Evolutionary conservation across 306 rosid genomes (phyloP).

Genomic region (Glycine latifolia): DNA sequence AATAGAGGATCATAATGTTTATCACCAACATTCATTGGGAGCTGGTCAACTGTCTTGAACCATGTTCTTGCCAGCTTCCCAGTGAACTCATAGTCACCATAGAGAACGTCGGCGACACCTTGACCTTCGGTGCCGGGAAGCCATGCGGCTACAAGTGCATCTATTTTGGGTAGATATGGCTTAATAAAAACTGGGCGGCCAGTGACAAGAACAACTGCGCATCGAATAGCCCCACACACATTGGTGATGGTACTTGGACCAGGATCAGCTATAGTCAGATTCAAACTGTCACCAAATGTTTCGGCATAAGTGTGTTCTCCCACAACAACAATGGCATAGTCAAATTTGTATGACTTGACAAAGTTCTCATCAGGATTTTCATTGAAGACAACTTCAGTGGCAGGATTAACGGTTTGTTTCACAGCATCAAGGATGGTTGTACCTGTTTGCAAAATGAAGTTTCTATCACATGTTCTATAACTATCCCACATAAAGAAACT

Average conservation of each 20-base stretch:
- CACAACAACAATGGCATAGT: constrained; percentile 76
- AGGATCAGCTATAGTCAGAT: constrained; percentile 73
- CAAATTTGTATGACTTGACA: constrained; percentile 69
- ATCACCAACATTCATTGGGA: constrained; percentile 57
- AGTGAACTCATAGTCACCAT: constrained; percentile 45
- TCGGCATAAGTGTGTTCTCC: constrained; percentile 95
- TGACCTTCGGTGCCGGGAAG: constrained; percentile 82
- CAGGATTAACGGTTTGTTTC: constrained; percentile 69
- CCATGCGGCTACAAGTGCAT: constrained; percentile 95
- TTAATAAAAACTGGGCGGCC: constrained; percentile 92
- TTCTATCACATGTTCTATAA: neutral
- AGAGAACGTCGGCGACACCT: constrained; percentile 49
- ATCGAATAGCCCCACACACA: constrained; percentile 69
- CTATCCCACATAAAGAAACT: neutral
- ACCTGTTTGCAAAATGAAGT: constrained; percentile 53
- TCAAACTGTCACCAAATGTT: constrained; percentile 78
- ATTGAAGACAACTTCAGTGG: constrained; percentile 75
- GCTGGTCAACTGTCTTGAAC: constrained; percentile 50
- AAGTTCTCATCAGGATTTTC: constrained; percentile 71
- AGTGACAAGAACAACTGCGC: constrained; percentile 74
- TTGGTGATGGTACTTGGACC: constrained; percentile 77
- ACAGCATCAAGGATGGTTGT: constrained; percentile 86
- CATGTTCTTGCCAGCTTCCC: constrained; percentile 51
- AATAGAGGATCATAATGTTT: constrained; percentile 49
- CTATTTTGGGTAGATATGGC: constrained; percentile 68